Evolutionary conservation across 2,329 filamentous ascomycete genomes (phyloP), one percentile per base, ranked within the genome.

Genomic region (Chaetomiaceae sp.): DNA sequence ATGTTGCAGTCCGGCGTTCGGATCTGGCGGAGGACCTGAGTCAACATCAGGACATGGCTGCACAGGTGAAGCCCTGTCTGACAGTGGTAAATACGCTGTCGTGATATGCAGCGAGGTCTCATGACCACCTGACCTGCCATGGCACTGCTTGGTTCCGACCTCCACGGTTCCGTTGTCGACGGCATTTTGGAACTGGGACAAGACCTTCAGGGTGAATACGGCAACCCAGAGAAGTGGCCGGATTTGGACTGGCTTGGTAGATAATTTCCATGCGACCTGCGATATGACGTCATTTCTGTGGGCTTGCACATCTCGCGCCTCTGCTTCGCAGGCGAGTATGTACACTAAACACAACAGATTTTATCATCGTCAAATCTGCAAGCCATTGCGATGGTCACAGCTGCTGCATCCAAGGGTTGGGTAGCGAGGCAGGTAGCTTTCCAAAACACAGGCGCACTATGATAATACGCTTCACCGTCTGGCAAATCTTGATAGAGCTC

Each of bases 231-330:
- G n/a, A n/a, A n/a, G n/a, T n/a, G 6, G 25, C 37, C 37, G 30
- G 45, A 48, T 41, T 23, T n/a, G 27, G 35, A 14, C 44, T 38
- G 31, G 20, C 16, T 13, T 30, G 6, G 19, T 20, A 19, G 27
- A 38, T 42, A 30, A 17, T 46, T 46, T n/a, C 35, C n/a, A 39
- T 23, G 23, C 25, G 2, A 2, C 21, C 10, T 20, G 27, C 16
- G 16, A 12, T 16, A 47, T 47, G 44, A 47, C 44, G 44, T 47
- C 44, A 47, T 31, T 31, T 1, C 25, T 27, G 25, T 27, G 25
- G 10, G 25, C 25, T 10, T 27, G n/a, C n/a, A n/a, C n/a, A 33
- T n/a, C n/a, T 35, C 6, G 33, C 33, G n/a, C n/a, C 7, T 16
- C 14, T 4, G 14, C 3, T 7, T 16, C 17, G 14, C 33, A 35